Evolutionary conservation across 2,329 filamentous ascomycete genomes (phyloP), one percentile per base, ranked within the genome.

Genomic region (Trichophyton verrucosum): DNA sequence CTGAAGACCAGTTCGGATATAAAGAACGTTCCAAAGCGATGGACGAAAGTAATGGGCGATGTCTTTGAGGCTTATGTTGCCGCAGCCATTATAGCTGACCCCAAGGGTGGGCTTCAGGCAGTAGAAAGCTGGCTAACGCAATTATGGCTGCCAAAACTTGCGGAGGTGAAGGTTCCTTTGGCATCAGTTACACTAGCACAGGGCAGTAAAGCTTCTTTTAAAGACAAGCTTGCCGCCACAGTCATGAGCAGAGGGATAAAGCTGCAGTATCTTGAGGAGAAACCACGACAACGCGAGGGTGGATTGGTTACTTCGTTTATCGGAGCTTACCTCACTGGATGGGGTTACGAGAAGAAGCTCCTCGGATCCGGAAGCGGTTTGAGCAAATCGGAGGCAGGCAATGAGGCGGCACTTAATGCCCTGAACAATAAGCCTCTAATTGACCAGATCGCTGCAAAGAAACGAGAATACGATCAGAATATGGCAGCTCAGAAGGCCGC

Each of bases 51-150:
- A 8, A 79, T 88, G 61, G 91, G 86, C 7, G 92, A 97, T 70
- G 81, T 96, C 17, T 95, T 96, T 67, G 92, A 97, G 72, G 88
- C 92, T 0, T 96, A 95, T 67, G 83, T 95, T 15, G 91, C 88
- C 7, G 91, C 87, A 2, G 75, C 91, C 4, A 81, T 95, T 38
- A 75, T 89, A 1, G 85, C 86, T 0, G 82, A 90, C 66, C 79
- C 83, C 0, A 73, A 76, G 2, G 71, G 82, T 55, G 91, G 91
- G 0, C 81, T 87, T 55, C 64, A 72, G 6, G 79, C 78, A 1
- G 85, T 82, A 1, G 80, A 86, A 58, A 71, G 79, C 13, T 97
- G 91, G 90, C 75, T 96, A 53, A 86, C 83, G 58, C 75, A 80
- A 6, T 76, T 96, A 0, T 96, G 91, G 90, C 81, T 81, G 3